Percentiles rank a stretch among this genome's conserved stretches.
These are phyloP conservation scores for Puccinia polysora DNA, from an alignment of 1,284 basidiomycete genomes.

Conservation along the genomic window DNA sequence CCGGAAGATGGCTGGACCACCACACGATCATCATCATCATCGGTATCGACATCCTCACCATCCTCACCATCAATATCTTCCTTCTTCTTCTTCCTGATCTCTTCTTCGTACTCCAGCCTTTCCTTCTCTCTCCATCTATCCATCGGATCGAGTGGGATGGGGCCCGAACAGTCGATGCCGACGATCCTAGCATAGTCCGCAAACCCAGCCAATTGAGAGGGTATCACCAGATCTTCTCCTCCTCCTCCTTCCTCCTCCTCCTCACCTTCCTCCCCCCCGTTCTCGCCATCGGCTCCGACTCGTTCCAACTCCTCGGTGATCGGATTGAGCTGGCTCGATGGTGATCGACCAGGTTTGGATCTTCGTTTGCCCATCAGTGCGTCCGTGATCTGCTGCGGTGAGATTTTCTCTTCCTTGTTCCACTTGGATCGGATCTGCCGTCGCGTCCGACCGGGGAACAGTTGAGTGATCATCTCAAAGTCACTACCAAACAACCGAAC, in stretches of 20 bases:
- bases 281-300: neutral
- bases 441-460: constrained; percentile 76
- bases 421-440: constrained; percentile 87
- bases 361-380: constrained; percentile 42
- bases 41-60: too few relatives aligned
- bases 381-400: constrained; percentile 56
- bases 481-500: constrained; percentile 82
- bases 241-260: neutral
- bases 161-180: constrained; percentile 26
- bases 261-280: neutral
- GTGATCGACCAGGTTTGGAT: neutral
- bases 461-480: constrained; percentile 79
- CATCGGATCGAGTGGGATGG: constrained; percentile 35
- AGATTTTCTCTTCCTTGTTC: constrained; percentile 75
- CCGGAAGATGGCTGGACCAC: too few relatives aligned
- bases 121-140: constrained; percentile 41
- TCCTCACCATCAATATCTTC: too few relatives aligned
- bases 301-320: neutral
- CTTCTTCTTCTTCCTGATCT: too few relatives aligned
- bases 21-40: too few relatives aligned
- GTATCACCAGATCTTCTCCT: neutral
- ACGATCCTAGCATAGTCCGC: constrained; percentile 24
- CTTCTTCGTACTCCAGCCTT: too few relatives aligned
- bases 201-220: neutral
- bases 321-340: neutral